Evolutionary conservation across 208 protist genomes (phyloP).

Genomic region (Trypanosoma lewisi): DNA sequence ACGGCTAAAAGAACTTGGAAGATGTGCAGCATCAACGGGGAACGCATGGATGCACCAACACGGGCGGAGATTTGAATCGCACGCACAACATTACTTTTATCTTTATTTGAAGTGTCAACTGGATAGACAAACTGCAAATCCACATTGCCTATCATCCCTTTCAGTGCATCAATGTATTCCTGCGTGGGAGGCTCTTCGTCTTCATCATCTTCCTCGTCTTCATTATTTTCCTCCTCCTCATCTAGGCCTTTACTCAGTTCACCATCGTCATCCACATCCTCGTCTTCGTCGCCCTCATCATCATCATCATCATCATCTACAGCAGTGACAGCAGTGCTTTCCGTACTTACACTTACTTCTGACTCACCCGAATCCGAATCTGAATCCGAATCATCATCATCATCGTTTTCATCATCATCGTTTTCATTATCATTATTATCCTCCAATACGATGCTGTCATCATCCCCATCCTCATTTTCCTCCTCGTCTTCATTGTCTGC

Average conservation of each 20-base stretch:
- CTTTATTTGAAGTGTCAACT: slow-evolving; percentile 64
- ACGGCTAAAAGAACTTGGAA: slow-evolving; percentile 87
- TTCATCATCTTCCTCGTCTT: slow-evolving; percentile 29
- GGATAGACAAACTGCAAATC: slow-evolving; percentile 84
- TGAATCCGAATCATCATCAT: slow-evolving; percentile 1
- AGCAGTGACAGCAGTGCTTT: slow-evolving; percentile 1
- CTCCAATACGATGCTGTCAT: neutral
- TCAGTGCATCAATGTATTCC: slow-evolving; percentile 81
- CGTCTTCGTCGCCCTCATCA: slow-evolving; percentile 28
- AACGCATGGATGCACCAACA: slow-evolving; percentile 63
- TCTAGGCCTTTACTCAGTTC: slow-evolving; percentile 24
- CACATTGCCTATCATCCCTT: slow-evolving; percentile 80
- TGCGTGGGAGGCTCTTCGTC: slow-evolving; percentile 83
- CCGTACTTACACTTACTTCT: slow-evolving; percentile 1
- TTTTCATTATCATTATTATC: slow-evolving; percentile 23
- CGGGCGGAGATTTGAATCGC: slow-evolving; percentile 65
- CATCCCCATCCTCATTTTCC: slow-evolving; percentile 30
- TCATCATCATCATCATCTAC: slow-evolving; percentile 14
- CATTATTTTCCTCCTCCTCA: slow-evolving; percentile 22
- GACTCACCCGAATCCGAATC: slow-evolving; percentile 15
- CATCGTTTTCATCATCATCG: slow-evolving; percentile 11
- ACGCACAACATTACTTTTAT: slow-evolving; percentile 79
- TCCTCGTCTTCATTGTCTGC: slow-evolving; percentile 31
- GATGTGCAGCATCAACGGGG: slow-evolving; percentile 68
- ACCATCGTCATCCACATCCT: slow-evolving; percentile 16